Evolutionary conservation across 208 protist genomes (phyloP).

Genomic region (Crithidia expoeki): DNA sequence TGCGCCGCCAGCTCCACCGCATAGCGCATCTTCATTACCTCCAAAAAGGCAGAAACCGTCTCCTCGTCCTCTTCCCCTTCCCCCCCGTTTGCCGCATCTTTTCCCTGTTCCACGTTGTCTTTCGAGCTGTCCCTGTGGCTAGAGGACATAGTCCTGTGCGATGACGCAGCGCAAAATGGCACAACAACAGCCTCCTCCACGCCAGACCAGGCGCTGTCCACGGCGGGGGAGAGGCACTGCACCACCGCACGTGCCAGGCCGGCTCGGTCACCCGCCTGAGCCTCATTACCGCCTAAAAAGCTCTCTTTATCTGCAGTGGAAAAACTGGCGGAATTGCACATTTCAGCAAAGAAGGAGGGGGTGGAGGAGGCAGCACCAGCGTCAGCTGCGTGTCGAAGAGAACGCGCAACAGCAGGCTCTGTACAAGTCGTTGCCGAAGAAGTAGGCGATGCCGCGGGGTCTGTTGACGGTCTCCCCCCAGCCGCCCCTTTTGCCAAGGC

Average conservation of each 20-base stretch:
- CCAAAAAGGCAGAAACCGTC: conserved; percentile 41
- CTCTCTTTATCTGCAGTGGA: conserved; percentile 1
- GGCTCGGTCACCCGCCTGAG: conserved; percentile 26
- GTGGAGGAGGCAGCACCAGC: no score
- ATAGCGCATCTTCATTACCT: conserved; percentile 61
- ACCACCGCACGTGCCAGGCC: conserved; percentile 33
- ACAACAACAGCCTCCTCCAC: conserved; percentile 24
- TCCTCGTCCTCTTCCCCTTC: conserved; percentile 32
- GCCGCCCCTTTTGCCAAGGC: not conserved
- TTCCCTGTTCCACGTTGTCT: conserved; percentile 4
- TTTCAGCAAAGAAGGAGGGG: not conserved
- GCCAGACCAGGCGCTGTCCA: conserved; percentile 37
- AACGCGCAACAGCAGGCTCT: conserved; percentile 10
- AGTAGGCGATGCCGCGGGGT: not conserved
- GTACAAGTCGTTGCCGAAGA: not conserved
- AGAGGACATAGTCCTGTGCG: not conserved
- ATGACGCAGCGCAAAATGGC: conserved; percentile 12
- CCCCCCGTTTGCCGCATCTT: not conserved
- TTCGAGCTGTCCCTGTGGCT: not conserved
- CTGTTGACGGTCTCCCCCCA: not conserved
- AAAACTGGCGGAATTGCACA: not conserved
- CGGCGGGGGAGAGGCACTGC: conserved; percentile 27
- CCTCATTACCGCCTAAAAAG: not conserved
- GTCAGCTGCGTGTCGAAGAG: conserved; percentile 5
- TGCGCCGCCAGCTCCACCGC: conserved; percentile 64